Base-by-base conservation (phyloP, 2,329 filamentous ascomycete genomes). In the Huntiella omanensis region DNA sequence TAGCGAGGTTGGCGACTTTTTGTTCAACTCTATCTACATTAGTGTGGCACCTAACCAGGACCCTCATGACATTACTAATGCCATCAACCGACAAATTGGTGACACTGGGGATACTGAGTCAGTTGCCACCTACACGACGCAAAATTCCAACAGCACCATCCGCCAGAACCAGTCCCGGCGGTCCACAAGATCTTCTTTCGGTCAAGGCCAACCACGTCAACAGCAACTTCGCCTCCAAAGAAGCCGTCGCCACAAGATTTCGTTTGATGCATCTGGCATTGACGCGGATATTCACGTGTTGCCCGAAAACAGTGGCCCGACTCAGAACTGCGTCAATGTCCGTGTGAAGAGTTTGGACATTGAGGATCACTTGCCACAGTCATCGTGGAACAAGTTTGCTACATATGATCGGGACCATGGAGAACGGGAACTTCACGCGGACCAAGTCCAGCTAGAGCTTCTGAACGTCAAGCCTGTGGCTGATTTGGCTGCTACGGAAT, bases 21-120 rank as follows among this genome's bases (percentile, higher is more conserved):
- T 98, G 12, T 98, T 98, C 70, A 96, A 98, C 59, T 98, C 91
- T 0, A 94, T 98, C 46, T 98, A 95, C 64, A 95, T 98, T 54
- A 86, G 83, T 11, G 83, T 98, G 13, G 83, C 88, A 0, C 73
- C 83, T 8, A 91, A 87, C 54, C 76, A 80, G 49, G 88, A 96
- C 54, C 85, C 86, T 4, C 75, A 75, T 45, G 84, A 93, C 28
- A 70, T 96, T 7, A 70, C 83, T 3, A 74, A 76, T 40, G 83
- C 82, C 35, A 94, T 98, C 61, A 94, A 95, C 56, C 77, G 81
- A 48, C 77, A 88, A 33, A 73, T 96, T 41, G 83, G 94, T 53
- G 88, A 96, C 55, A 72, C 81, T 47, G 93, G 83, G 34, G 91
- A 96, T 57, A 94, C 87, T 0, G 87, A 88, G 53, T 95, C 87